A percentile compares a stretch with the other conserved stretches of the same genome.
phyloP scores from a whole-genome alignment of 2,329 filamentous ascomycete genomes.

The Colletotrichum navitas region DNA sequence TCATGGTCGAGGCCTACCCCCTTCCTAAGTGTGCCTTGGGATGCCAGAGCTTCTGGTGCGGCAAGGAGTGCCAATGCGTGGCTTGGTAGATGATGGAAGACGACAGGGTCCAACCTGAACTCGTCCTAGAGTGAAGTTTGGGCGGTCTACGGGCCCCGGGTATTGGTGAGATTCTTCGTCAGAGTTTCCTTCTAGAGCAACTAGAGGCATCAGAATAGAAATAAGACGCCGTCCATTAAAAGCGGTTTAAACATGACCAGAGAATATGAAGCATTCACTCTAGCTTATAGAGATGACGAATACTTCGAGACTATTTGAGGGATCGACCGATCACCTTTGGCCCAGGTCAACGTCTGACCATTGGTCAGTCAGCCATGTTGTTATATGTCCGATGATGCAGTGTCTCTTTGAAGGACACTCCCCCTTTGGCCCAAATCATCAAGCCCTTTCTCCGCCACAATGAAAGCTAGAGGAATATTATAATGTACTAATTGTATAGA shows the following conservation, averaged over 20 bases:
- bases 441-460: background rate
- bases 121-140: no score
- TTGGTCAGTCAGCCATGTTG: background rate
- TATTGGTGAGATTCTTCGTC: background rate
- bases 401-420: background rate
- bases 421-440: background rate
- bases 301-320: background rate
- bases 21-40: background rate
- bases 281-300: background rate
- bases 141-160: background rate
- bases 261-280: background rate
- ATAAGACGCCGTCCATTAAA: background rate
- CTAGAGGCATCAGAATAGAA: background rate
- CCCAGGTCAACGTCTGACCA: background rate
- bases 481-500: background rate
- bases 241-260: no score
- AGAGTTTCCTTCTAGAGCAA: background rate
- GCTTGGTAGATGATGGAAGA: slow-evolving; percentile 8
- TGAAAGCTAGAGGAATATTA: background rate
- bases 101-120: background rate
- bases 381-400: background rate
- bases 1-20: slow-evolving; percentile 7
- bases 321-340: background rate
- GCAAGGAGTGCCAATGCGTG: slow-evolving; percentile 10
- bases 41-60: background rate